Conservation (phyloP, 768 basidiomycete species). For the Agaricus subrufescens region DNA sequence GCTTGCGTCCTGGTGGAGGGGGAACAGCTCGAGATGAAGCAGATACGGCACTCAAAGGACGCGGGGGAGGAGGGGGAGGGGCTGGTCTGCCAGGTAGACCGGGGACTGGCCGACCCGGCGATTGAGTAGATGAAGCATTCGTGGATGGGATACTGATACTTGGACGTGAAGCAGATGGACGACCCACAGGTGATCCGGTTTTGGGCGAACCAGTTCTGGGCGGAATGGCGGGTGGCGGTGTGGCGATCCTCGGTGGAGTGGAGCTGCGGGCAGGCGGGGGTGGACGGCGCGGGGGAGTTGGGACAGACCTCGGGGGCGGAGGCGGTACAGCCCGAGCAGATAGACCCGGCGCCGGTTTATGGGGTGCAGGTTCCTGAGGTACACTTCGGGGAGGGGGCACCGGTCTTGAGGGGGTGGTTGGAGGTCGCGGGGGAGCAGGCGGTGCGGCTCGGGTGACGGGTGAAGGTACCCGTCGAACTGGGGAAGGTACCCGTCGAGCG, state of each 20-base stretch:
- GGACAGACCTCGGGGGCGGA: conserved; percentile 20
- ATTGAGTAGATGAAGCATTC: conserved; percentile 18
- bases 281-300: conserved; percentile 24
- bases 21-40: conserved; percentile 31
- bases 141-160: conserved; percentile 27
- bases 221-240: conserved; percentile 5
- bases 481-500: conserved; percentile 17
- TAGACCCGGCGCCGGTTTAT: not conserved
- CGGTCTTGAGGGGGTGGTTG: conserved; percentile 6
- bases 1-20: conserved; percentile 29
- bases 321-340: conserved; percentile 28
- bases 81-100: conserved; percentile 14
- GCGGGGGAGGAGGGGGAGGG: conserved; percentile 25
- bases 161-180: conserved; percentile 23
- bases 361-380: not conserved
- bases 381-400: not conserved
- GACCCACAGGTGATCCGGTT: conserved; percentile 31
- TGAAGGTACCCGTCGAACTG: not conserved
- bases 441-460: not conserved
- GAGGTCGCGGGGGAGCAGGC: conserved; percentile 1
- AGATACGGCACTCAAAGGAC: conserved; percentile 30
- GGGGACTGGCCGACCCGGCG: conserved; percentile 21
- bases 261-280: conserved; percentile 25
- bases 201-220: conserved; percentile 30
- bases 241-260: conserved; percentile 33